These are phyloP conservation scores for Malus orientalis DNA, from an alignment of 306 rosid genomes.

Conservation along the genomic window DNA sequence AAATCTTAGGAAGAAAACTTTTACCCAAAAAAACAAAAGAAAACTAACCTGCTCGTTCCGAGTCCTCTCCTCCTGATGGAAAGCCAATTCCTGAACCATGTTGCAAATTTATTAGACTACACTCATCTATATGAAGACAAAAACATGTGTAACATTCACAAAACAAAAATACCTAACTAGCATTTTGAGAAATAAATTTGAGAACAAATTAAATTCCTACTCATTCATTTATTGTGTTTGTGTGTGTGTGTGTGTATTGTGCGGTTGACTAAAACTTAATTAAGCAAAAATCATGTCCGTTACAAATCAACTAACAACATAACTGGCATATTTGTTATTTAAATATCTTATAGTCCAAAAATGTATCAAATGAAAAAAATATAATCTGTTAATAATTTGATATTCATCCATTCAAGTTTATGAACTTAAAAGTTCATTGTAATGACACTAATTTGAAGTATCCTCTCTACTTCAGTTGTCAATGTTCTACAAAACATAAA, in stretches of 20 bases:
- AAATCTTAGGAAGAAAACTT: background rate
- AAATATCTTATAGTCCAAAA: background rate
- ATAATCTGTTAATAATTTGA: no score
- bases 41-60: slow-evolving; percentile 65
- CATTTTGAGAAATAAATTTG: background rate
- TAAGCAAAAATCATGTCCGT: background rate
- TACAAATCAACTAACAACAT: background rate
- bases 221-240: background rate
- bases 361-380: no score
- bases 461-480: background rate
- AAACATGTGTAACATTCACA: background rate
- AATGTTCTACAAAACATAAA: background rate
- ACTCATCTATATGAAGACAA: background rate
- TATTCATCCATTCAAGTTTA: no score
- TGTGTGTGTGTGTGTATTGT: no score
- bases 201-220: background rate
- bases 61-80: slow-evolving; percentile 55
- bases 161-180: background rate
- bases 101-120: background rate
- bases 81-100: slow-evolving; percentile 43
- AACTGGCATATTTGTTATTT: background rate
- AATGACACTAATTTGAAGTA: background rate
- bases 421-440: background rate
- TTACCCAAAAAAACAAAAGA: slow-evolving; percentile 15
- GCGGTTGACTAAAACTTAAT: background rate